Evolutionary conservation across 257 asterid species (phyloP), one percentile per base, ranked within the genome.

Genomic region (Solanum corneliomulleri): DNA sequence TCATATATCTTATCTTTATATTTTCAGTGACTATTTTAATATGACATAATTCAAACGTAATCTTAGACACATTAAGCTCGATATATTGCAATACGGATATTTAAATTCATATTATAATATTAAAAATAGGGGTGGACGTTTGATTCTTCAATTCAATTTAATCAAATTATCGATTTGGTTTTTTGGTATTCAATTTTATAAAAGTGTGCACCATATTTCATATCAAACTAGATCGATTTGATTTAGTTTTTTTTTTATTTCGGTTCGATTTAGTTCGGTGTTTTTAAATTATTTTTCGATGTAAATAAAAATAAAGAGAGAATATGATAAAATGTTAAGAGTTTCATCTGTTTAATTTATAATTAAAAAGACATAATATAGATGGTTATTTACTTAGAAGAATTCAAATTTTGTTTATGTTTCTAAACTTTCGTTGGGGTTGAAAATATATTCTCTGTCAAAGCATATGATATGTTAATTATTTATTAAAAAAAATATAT

Each of bases 251-350:
- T 47, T n/a, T n/a, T 49, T 0, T 49, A 1, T 8, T 49, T 49
- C 60, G 1, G 1, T 49, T 49, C 15, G 21, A 2, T 49, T 49
- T 49, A 16, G 9, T 49, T 49, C 0, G 60, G 9, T 49, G 0
- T 16, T 49, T 49, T 49, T 49, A 16, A 16, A 49, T 49, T 0
- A 0, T 0, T 49, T 49, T 49, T 49, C 0, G 3, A 0, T 49
- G 23, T 15, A 9, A 49, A 49, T 49, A 15, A 5, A 49, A 15
- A 49, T 49, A 49, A 15, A 49, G 0, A 49, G 60, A 9, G 1
- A 15, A 49, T 49, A 49, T 49, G 60, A 49, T 49, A 49, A 49
- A 49, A 12, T 39, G 27, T 3, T 23, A 13, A 69, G 2, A 41
- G 60, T 42, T 41, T 74, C 64, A 7, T 56, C 5, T 56, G 11